Evolutionary conservation across 345 rosid species (phyloP), one percentile per base, ranked within the genome.

Genomic region (Orychophragmus violaceus): DNA sequence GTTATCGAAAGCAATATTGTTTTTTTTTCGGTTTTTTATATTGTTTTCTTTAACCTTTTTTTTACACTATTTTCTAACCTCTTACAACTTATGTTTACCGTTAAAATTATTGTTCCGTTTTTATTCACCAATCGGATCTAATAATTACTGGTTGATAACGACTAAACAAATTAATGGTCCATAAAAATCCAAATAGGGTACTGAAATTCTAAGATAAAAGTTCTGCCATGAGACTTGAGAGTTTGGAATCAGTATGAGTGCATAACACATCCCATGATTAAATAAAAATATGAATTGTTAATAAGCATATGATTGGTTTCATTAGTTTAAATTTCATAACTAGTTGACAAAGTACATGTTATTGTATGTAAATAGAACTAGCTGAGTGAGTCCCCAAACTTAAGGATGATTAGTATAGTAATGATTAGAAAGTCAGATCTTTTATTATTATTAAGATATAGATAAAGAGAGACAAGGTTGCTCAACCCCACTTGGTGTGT

Each of bases 401-500:
- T 58, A 50, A 56, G 66, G 76, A 72, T 37, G 63, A 71, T 70
- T 54, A 21, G 42, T 45, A 45, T 28, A 12, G 24, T 33, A 41
- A 41, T 66, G 67, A 74, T 74, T 74, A 33, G 56, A 27, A 66
- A 60, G 68, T 60, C 63, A 59, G 33, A 74, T 53, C 27, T 7
- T 66, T 18, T 1, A 59, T n/a, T 44, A 42, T 52, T 18, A 55
- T n/a, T 16, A 55, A 13, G 0, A 37, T 28, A 44, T 12, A 19
- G 44, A 62, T 62, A 18, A 65, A 49, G 71, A 50, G 66, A 59
- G 71, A 66, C 71, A 66, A 72, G 54, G 14, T 30, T 39, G 56
- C 29, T 72, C 22, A 49, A 65, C 24, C 69, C 68, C 69, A 68
- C 74, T 74, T 61, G 74, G 62, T 46, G 46, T 68, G 59, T 28